These are phyloP conservation scores for Xeromyces bisporus DNA, from an alignment of 495 filamentous ascomycete genomes.

Conservation along the genomic window DNA sequence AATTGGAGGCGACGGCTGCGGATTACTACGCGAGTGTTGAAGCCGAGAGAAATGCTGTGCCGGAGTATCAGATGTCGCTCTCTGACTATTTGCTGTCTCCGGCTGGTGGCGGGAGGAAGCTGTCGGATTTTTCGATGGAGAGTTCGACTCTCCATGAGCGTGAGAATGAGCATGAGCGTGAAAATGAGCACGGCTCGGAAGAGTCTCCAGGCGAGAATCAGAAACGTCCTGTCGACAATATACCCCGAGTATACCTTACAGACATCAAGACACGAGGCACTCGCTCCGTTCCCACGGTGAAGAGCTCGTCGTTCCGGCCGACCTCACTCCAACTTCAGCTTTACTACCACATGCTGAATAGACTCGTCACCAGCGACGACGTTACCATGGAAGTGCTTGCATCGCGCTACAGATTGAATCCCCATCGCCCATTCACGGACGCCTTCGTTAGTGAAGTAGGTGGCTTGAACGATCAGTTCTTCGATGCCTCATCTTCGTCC, in stretches of 20 bases:
- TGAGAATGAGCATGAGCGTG: neutral
- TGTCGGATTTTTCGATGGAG: slow-evolving; percentile 16
- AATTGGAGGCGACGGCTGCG: slow-evolving; percentile 40
- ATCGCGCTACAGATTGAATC: slow-evolving; percentile 48
- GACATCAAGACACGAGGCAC: slow-evolving; percentile 74
- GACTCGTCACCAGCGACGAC: slow-evolving; percentile 48
- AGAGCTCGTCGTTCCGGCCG: slow-evolving; percentile 49
- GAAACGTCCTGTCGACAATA: slow-evolving; percentile 9
- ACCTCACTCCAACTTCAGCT: slow-evolving; percentile 78
- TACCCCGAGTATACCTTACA: slow-evolving; percentile 49
- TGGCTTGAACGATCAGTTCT: slow-evolving; percentile 43
- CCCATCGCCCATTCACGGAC: slow-evolving; percentile 52
- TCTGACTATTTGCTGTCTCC: slow-evolving; percentile 32
- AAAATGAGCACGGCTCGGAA: neutral
- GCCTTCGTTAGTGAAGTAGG: slow-evolving; percentile 65
- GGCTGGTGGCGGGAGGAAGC: slow-evolving; percentile 20
- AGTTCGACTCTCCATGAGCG: neutral
- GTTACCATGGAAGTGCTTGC: slow-evolving; percentile 53
- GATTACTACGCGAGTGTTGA: slow-evolving; percentile 19
- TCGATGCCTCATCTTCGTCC: slow-evolving; percentile 20
- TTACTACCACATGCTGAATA: slow-evolving; percentile 72
- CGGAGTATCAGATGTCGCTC: slow-evolving; percentile 38
- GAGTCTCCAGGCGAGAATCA: slow-evolving; percentile 1
- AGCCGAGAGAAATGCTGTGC: slow-evolving; percentile 18
- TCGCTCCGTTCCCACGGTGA: slow-evolving; percentile 40